A percentile compares a stretch with the other conserved stretches of the same genome.
phyloP scores from a whole-genome alignment of 2,329 filamentous ascomycete species.

The Aspergillus aculeatinus region DNA sequence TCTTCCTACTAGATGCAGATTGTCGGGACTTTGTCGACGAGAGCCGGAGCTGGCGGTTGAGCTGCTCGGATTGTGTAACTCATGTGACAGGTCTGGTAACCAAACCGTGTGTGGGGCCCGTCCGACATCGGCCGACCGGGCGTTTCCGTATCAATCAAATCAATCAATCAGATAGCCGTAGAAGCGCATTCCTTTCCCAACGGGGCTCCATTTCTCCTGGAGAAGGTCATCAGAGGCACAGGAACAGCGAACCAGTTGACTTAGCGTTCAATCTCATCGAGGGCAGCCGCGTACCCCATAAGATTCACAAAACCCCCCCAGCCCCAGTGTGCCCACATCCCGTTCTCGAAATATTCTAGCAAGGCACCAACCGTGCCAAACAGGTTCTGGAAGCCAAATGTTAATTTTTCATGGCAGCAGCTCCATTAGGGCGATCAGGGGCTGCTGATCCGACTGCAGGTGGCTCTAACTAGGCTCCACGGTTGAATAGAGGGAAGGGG shows the following conservation, averaged over 20 bases:
- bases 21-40: not conserved
- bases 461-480: too few relatives aligned
- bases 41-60: not conserved
- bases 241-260: not conserved
- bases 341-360: not conserved
- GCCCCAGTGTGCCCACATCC: not conserved
- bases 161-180: conserved; percentile 9
- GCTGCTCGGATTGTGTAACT: not conserved
- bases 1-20: not conserved
- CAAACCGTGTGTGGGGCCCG: not conserved
- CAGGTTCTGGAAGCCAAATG: not conserved
- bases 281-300: not conserved
- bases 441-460: not conserved
- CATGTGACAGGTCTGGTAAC: not conserved
- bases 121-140: conserved; percentile 7
- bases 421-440: not conserved
- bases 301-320: not conserved
- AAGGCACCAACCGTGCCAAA: not conserved
- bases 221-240: not conserved
- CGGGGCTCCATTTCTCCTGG: not conserved
- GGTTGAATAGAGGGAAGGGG: not conserved
- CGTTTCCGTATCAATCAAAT: conserved; percentile 9
- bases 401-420: not conserved
- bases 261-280: not conserved
- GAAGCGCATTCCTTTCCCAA: not conserved